A percentile compares a stretch with the other conserved stretches of the same genome.
These are phyloP conservation scores for Leersia perrieri DNA, from an alignment of 176 grass and related monocot species.

Conservation along the genomic window DNA sequence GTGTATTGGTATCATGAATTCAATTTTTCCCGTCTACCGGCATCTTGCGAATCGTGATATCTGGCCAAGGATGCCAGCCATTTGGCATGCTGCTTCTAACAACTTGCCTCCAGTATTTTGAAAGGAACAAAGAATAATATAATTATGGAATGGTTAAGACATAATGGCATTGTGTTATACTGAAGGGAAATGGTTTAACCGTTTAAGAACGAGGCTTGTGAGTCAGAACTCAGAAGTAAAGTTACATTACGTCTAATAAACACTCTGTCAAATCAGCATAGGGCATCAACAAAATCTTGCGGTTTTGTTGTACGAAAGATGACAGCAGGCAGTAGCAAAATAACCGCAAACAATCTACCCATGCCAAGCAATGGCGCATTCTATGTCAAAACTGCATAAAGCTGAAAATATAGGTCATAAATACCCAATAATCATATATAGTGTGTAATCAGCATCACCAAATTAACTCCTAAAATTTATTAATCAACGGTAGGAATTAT, in stretches of 20 bases:
- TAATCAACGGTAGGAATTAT: too few species aligned
- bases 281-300: neutral
- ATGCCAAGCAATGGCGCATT: neutral
- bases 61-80: conserved; percentile 62
- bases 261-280: conserved; percentile 27
- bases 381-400: neutral
- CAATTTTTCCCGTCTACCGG: conserved; percentile 39
- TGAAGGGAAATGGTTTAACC: neutral
- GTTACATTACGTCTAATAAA: neutral
- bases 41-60: conserved; percentile 53
- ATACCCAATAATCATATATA: neutral
- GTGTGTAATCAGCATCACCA: conserved; percentile 5
- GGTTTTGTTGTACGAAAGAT: neutral
- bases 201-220: too few species aligned
- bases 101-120: conserved; percentile 60
- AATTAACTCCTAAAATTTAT: neutral
- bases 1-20: conserved; percentile 27
- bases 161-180: neutral
- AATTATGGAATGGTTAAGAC: conserved; percentile 21
- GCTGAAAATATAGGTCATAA: neutral
- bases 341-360: neutral
- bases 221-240: neutral
- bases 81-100: conserved; percentile 59
- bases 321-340: neutral
- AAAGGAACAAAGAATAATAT: conserved; percentile 11